Percentiles rank a stretch among this genome's conserved stretches.
Evolutionary conservation across 768 basidiomycete species (phyloP).

Genomic region (Favolaschia claudopus): DNA sequence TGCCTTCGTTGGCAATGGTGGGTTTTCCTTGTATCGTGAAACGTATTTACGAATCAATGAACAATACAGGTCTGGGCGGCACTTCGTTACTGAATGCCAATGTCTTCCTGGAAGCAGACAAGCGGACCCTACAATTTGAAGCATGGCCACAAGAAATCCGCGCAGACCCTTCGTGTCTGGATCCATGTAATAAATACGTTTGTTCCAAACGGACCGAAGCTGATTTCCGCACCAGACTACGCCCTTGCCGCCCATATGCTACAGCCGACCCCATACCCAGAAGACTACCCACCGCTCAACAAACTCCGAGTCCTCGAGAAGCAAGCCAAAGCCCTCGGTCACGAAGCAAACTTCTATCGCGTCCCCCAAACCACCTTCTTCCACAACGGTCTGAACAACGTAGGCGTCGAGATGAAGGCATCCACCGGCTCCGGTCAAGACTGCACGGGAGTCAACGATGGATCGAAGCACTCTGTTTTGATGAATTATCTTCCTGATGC

Average conservation of each 20-base stretch:
- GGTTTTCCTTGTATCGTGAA: background rate
- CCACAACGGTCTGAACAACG: slow-evolving; percentile 26
- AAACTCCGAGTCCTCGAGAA: slow-evolving; percentile 25
- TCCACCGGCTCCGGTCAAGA: slow-evolving; percentile 27
- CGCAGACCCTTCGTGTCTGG: slow-evolving; percentile 13
- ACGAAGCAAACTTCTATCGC: slow-evolving; percentile 25
- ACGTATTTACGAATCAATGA: background rate
- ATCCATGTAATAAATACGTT: slow-evolving; percentile 19
- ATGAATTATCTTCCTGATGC: slow-evolving; percentile 31
- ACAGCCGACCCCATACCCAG: slow-evolving; percentile 23
- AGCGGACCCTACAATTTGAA: slow-evolving; percentile 19
- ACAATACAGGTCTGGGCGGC: slow-evolving; percentile 25
- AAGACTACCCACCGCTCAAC: slow-evolving; percentile 21
- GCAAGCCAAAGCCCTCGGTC: slow-evolving; percentile 24
- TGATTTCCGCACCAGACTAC: slow-evolving; percentile 19
- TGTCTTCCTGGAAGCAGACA: slow-evolving; percentile 28
- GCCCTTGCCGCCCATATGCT: slow-evolving; percentile 25
- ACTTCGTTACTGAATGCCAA: slow-evolving; percentile 30
- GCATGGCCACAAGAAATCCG: slow-evolving; percentile 27
- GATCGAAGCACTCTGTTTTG: slow-evolving; percentile 24
- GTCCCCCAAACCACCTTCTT: slow-evolving; percentile 30
- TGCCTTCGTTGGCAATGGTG: slow-evolving; percentile 29
- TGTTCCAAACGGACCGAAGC: background rate
- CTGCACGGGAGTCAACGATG: slow-evolving; percentile 30
- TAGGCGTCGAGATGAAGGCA: slow-evolving; percentile 30